phyloP scores from a whole-genome alignment of 768 basidiomycete genomes.

The Megacollybia marginata region DNA sequence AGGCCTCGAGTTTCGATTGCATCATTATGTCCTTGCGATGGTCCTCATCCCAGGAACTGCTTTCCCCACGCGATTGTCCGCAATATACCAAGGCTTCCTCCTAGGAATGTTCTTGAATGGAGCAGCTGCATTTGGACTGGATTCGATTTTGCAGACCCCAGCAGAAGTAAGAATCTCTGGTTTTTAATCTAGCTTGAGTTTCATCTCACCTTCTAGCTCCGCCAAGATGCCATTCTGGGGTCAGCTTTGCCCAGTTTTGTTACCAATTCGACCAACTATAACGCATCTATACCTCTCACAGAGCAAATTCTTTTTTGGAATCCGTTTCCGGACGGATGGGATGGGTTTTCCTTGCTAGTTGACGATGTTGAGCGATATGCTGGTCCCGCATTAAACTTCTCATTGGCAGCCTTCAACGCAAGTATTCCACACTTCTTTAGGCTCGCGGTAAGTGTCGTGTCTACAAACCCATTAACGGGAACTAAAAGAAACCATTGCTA shows the following conservation, averaged over 20 bases:
- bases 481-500: constrained; percentile 17
- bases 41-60: constrained; percentile 69
- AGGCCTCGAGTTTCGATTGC: constrained; percentile 60
- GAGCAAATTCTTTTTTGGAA: constrained; percentile 57
- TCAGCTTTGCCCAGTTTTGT: constrained; percentile 63
- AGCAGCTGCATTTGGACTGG: constrained; percentile 73
- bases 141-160: constrained; percentile 70
- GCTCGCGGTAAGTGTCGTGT: constrained; percentile 52
- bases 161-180: constrained; percentile 42
- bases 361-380: constrained; percentile 79
- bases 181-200: background rate
- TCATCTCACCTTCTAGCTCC: constrained; percentile 38
- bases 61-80: constrained; percentile 75
- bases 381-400: constrained; percentile 66
- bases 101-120: constrained; percentile 80
- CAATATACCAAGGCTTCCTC: constrained; percentile 75
- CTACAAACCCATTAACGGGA: background rate
- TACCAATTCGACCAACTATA: constrained; percentile 68
- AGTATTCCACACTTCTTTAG: constrained; percentile 72
- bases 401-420: constrained; percentile 52
- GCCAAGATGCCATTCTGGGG: constrained; percentile 63
- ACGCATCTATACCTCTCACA: constrained; percentile 41
- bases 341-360: constrained; percentile 73
- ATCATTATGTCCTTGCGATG: constrained; percentile 80
- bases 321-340: constrained; percentile 48